phyloP scores from a whole-genome alignment of 2,329 filamentous ascomycete species.

The Scytalidium sp. region DNA sequence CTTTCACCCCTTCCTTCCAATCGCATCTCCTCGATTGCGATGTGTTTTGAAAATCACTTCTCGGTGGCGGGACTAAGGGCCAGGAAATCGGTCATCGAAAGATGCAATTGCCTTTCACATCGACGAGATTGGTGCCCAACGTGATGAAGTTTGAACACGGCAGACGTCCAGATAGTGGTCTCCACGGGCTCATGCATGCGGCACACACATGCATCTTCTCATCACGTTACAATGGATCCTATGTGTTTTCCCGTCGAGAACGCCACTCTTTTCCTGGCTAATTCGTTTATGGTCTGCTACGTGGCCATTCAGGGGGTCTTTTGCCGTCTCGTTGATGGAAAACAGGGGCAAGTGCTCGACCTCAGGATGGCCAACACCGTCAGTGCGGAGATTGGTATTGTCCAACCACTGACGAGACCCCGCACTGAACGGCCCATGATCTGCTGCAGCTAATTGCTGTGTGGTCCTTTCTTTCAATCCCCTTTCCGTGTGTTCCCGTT shows the following conservation, averaged over 20 bases:
- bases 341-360: neutral
- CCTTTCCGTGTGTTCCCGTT: neutral
- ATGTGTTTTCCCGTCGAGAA: constrained; percentile 10
- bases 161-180: neutral
- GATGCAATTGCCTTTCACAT: neutral
- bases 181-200: neutral
- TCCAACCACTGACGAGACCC: neutral
- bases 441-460: neutral
- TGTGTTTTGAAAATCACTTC: neutral
- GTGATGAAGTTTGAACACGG: constrained; percentile 1
- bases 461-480: neutral
- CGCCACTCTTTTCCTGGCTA: constrained; percentile 10
- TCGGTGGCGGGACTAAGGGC: neutral
- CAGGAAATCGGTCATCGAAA: neutral
- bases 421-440: neutral
- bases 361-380: neutral
- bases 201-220: constrained; percentile 5
- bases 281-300: constrained; percentile 12
- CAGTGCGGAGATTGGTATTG: neutral
- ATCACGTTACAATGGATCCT: constrained; percentile 29
- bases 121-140: neutral
- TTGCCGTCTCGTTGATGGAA: neutral
- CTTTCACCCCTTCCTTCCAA: neutral
- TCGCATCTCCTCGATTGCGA: neutral
- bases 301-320: neutral